Evolutionary conservation across 768 basidiomycete genomes (phyloP), one percentile per base, ranked within the genome.

Genomic region (Auricularia cornea): DNA sequence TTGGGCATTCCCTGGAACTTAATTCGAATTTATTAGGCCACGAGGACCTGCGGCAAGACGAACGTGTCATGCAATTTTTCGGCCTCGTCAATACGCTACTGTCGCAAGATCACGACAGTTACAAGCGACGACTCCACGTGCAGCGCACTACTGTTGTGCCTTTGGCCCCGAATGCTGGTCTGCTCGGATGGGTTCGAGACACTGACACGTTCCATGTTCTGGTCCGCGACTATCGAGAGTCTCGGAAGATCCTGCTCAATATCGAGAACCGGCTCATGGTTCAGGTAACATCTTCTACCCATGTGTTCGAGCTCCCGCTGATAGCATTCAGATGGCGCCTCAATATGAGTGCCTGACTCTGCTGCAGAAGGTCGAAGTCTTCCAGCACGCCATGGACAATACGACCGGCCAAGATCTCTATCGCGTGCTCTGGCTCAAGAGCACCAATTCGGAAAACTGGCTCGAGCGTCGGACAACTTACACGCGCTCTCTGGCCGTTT

Each of bases 371-470:
- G 77, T 81, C 61, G 80, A 81, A 67, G 80, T 81, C 5, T 81
- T 81, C 72, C 77, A 81, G 66, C 79, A 80, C 66, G 78, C 80
- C 16, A 69, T 81, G 38, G 80, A 81, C 69, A 81, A 81, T 66
- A 81, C 80, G 18, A 81, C 80, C 0, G 80, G 80, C 1, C 80
- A 81, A 63, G 80, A 81, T 65, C 72, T 81, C 28, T 81, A 81
- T 68, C 70, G 77, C 12, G 79, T 81, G 8, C 69, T 81, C 18
- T 81, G 80, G 80, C 75, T 81, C 59, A 78, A 77, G 68, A 76
- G 74, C 62, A 72, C 76, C 35, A 80, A 80, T 65, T 81, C 80
- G 14, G 80, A 81, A 60, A 76, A 78, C 4, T 81, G 80, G 80
- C 74, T 81, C 35, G 80, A 80, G 60, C 68, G 80, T 32, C 70